A percentile compares a stretch with the other conserved stretches of the same genome.
These are phyloP conservation scores for Cryptococcus wingfieldii DNA, from an alignment of 1,284 basidiomycete genomes.

Conservation along the genomic window DNA sequence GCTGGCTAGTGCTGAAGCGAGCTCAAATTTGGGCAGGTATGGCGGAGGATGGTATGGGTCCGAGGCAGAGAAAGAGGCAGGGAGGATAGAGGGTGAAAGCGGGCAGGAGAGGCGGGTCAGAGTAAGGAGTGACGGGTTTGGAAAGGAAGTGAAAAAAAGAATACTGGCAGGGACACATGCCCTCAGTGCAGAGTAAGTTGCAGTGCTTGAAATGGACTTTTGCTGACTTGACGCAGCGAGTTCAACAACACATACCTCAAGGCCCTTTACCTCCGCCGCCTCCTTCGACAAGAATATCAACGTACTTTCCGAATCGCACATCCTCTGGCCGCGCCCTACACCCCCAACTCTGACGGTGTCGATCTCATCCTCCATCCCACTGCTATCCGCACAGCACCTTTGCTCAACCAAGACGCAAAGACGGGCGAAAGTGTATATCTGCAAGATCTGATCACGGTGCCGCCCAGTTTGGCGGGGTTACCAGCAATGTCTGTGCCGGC, in stretches of 20 bases:
- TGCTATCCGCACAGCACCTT: conserved; percentile 71
- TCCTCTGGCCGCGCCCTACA: conserved; percentile 14
- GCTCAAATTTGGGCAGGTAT: conserved; percentile 85
- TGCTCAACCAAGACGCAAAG: conserved; percentile 37
- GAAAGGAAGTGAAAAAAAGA: conserved; percentile 77
- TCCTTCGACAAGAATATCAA: conserved; percentile 71
- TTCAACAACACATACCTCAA: conserved; percentile 96
- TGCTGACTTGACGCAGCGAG: conserved; percentile 55
- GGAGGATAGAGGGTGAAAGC: conserved; percentile 51
- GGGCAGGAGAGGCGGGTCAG: conserved; percentile 56
- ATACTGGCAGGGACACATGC: conserved; percentile 91
- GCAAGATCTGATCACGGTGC: conserved; percentile 89
- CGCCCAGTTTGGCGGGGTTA: conserved; percentile 82
- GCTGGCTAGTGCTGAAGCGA: conserved; percentile 87
- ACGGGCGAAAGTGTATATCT: conserved; percentile 58
- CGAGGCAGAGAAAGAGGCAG: conserved; percentile 51
- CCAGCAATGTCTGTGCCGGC: conserved; percentile 76
- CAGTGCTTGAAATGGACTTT: background rate
- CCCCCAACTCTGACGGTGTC: conserved; percentile 52
- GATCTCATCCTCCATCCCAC: conserved; percentile 83
- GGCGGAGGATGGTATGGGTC: conserved; percentile 68
- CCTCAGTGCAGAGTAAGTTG: conserved; percentile 76
- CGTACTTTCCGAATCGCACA: conserved; percentile 58
- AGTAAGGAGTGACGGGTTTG: conserved; percentile 68
- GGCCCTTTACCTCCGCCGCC: conserved; percentile 72